phyloP scores from a whole-genome alignment of 495 filamentous ascomycete genomes.

The Tuber melanosporum region DNA sequence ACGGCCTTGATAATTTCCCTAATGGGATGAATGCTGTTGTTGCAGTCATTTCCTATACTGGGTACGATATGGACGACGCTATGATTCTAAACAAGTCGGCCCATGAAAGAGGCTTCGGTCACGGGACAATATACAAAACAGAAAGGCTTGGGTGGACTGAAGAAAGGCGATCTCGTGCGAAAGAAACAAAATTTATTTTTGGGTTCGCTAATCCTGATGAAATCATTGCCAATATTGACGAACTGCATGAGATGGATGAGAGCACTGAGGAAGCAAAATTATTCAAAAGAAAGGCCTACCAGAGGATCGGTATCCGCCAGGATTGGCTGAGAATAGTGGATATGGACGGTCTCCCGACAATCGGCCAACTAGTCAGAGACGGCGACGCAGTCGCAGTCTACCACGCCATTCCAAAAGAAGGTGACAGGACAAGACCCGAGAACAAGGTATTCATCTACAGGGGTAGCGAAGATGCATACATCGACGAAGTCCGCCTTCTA shows the following conservation, averaged over 20 bases:
- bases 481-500: constrained; percentile 88
- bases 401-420: constrained; percentile 77
- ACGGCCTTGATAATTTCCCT: constrained; percentile 96
- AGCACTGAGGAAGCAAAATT: constrained; percentile 22
- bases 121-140: constrained; percentile 96
- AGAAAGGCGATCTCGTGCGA: constrained; percentile 53
- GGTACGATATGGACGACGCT: constrained; percentile 99
- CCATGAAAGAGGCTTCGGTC: constrained; percentile 92
- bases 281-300: constrained; percentile 42
- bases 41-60: constrained; percentile 96
- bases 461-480: constrained; percentile 73
- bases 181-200: constrained; percentile 39
- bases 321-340: constrained; percentile 65
- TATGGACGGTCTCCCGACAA: constrained; percentile 73
- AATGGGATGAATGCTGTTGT: constrained; percentile 97
- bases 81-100: constrained; percentile 99
- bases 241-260: constrained; percentile 43
- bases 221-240: constrained; percentile 44
- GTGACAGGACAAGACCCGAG: constrained; percentile 58
- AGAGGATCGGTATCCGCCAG: constrained; percentile 51
- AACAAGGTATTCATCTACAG: constrained; percentile 88
- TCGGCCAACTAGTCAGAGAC: constrained; percentile 67
- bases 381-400: constrained; percentile 81
- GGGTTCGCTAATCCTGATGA: constrained; percentile 37
- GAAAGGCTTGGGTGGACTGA: constrained; percentile 80